Conservation (phyloP, 2,329 filamentous ascomycete genomes). For the Paraconiothyrium brasiliense region DNA sequence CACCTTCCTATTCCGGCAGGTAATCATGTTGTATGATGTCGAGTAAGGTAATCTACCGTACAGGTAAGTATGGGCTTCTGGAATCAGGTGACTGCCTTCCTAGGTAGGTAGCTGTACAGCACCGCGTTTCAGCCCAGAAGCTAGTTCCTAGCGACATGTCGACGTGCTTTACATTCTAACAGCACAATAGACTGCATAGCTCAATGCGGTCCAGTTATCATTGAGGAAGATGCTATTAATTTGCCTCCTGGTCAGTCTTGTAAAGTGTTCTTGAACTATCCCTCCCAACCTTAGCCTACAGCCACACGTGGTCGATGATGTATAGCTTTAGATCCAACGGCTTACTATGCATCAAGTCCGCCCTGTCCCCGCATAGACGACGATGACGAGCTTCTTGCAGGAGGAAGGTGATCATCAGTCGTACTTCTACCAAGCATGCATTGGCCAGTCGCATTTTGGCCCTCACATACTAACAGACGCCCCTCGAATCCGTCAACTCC, state of each 20-base stretch:
- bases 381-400: neutral
- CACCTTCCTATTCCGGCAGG: constrained; percentile 3
- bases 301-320: neutral
- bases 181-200: neutral
- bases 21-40: neutral
- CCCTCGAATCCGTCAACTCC: neutral
- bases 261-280: neutral
- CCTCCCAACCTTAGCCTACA: neutral
- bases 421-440: neutral
- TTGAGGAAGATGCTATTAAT: neutral
- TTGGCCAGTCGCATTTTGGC: neutral
- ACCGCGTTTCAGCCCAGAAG: neutral
- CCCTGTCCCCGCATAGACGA: neutral
- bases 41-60: neutral
- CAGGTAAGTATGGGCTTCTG: neutral
- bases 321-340: neutral
- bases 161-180: neutral
- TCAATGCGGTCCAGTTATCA: neutral
- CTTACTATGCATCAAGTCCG: constrained; percentile 4
- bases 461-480: neutral
- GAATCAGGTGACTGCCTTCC: too few relatives aligned
- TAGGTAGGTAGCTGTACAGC: neutral
- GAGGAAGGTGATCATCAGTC: neutral
- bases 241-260: neutral
- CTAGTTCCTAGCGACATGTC: neutral